These are phyloP conservation scores for Silybum marianum DNA, from an alignment of 129 eudicot species.

Conservation along the genomic window DNA sequence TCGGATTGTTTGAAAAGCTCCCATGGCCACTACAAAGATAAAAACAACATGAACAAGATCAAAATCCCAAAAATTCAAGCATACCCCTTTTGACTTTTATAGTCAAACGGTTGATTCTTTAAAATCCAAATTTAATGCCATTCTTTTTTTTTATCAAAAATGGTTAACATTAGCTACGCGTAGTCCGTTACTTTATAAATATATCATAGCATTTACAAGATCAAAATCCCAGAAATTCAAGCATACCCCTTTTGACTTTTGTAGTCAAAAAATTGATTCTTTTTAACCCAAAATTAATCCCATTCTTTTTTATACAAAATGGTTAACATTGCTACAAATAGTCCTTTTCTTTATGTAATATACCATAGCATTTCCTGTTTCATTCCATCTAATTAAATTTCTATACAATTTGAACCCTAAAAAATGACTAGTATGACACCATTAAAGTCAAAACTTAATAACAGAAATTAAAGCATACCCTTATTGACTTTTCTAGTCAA, in stretches of 20 bases:
- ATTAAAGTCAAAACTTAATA: conserved; percentile 14
- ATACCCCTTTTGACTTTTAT: conserved; percentile 4
- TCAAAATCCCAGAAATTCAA: conserved; percentile 16
- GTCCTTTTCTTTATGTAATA: not conserved
- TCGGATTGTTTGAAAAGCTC: conserved; percentile 53
- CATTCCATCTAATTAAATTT: not conserved
- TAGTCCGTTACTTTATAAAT: not conserved
- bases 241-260: not conserved
- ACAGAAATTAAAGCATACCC: conserved; percentile 17
- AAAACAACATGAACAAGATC: conserved; percentile 11
- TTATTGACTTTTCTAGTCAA: conserved; percentile 12
- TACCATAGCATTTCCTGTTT: not conserved
- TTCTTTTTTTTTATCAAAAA: not conserved
- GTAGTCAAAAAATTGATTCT: not conserved
- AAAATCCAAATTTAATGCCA: not conserved
- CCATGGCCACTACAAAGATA: conserved; percentile 59
- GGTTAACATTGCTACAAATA: not conserved
- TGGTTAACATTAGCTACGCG: not conserved
- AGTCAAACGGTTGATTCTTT: not conserved
- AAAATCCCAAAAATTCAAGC: conserved; percentile 12
- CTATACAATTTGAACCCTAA: not conserved
- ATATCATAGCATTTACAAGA: not conserved
- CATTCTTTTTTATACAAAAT: not conserved
- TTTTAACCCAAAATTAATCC: not conserved
- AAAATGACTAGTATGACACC: not conserved